Evolutionary conservation across 768 basidiomycete genomes (phyloP), one percentile per base, ranked within the genome.

Genomic region (Leccinum sublutescens): DNA sequence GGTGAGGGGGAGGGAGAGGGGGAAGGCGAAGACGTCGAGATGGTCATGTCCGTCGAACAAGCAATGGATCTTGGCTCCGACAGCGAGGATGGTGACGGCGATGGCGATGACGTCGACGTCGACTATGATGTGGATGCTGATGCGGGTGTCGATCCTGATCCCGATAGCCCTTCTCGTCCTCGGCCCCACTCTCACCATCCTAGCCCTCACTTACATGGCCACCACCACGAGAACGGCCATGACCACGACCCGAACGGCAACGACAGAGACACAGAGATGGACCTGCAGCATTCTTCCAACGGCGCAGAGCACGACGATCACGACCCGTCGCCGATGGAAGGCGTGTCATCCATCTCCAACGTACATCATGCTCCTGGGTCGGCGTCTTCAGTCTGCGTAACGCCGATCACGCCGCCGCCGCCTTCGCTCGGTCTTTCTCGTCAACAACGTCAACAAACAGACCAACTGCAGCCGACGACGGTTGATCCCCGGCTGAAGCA

Each of bases 51-150:
- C 4, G 76, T 78, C 21, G 78, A 78, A 56, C 77, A 78, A 54
- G 75, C 75, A 2, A 80, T 80, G 77, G 79, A 78, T 58, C 71
- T 81, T 56, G 79, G 71, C 2, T 74, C 75, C 3, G 74, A 71
- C 8, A 74, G 71, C 29, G 77, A 76, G 23, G 71, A 72, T 6
- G 64, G 51, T 34, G 65, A 73, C 15, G 23, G 17, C n/a, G 25
- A 33, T 40, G 38, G 17, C 10, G 40, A 43, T 12, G 43, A 45
- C n/a, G 19, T 19, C 19, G 43, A 45, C 19, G 5, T n/a, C 9
- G 40, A 36, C 14, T 14, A 14, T 36, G 34, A 40, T 40, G 8
- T n/a, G 38, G 38, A 9, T 40, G 38, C 38, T 9, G 17, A n/a
- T 40, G 17, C 38, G 3, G 15, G 15, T 3, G 36, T 40, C 38